Evolutionary conservation across 345 rosid species (phyloP).

Genomic region (Lenwebbia sp.): DNA sequence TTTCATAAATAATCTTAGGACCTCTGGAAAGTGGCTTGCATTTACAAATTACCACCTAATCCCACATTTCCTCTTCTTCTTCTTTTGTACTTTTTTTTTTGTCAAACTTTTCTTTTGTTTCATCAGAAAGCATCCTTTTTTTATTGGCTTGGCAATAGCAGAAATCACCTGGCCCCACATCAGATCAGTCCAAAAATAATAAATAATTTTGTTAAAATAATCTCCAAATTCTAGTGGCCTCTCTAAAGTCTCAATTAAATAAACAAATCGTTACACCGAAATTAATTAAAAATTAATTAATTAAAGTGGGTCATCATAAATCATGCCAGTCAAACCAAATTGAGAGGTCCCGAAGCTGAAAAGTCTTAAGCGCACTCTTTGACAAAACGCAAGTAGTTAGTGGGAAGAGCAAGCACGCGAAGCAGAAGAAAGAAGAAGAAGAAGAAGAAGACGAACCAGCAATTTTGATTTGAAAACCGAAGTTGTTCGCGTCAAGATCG

Average conservation of each 20-base stretch:
- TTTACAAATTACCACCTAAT: not conserved
- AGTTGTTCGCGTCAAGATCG: not conserved
- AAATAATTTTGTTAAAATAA: not conserved
- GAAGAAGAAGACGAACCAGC: not conserved
- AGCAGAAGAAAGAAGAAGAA: not conserved
- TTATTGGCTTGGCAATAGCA: not conserved
- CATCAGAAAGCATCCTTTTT: not conserved
- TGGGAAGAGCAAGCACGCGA: not conserved
- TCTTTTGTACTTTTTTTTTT: not conserved
- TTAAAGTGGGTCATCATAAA: not conserved
- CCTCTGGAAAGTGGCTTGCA: not conserved
- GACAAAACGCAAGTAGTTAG: not conserved
- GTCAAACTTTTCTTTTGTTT: not conserved
- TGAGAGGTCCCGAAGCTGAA: not conserved
- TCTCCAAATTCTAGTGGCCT: not conserved
- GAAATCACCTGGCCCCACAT: not conserved
- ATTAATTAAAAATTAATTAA: not conserved
- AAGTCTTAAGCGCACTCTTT: not conserved
- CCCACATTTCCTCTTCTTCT: not conserved
- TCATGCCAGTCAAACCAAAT: not conserved
- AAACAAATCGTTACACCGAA: not conserved
- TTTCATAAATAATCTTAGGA: not conserved
- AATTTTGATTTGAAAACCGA: not conserved
- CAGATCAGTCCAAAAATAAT: not conserved
- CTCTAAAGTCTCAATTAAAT: not conserved